phyloP scores from a whole-genome alignment of 805 yeast genomes.

The Monosporozyma solicola region DNA sequence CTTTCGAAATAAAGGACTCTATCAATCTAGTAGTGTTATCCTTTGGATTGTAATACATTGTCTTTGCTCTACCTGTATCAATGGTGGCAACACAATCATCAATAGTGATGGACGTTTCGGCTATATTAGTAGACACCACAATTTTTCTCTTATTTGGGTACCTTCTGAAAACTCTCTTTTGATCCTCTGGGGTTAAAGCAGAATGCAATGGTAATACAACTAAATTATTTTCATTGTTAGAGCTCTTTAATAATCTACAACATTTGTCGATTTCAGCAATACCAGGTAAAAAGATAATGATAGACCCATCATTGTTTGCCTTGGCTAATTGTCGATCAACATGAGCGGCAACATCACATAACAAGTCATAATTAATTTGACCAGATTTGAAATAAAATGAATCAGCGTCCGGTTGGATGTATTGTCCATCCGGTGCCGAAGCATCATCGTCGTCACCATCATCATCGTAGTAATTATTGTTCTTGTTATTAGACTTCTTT shows the following conservation, averaged over 20 bases:
- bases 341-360: constrained; percentile 44
- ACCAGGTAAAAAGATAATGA: constrained; percentile 83
- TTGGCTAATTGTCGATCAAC: constrained; percentile 41
- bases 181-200: constrained; percentile 75
- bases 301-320: constrained; percentile 53
- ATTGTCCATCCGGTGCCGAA: constrained; percentile 27
- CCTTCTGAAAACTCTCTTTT: constrained; percentile 57
- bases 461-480: constrained; percentile 12
- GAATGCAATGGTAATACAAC: constrained; percentile 76
- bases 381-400: constrained; percentile 59
- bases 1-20: constrained; percentile 83
- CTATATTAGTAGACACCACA: constrained; percentile 86
- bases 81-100: constrained; percentile 90
- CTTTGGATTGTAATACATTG: constrained; percentile 58
- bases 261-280: constrained; percentile 74
- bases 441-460: constrained; percentile 11
- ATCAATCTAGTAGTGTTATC: constrained; percentile 61
- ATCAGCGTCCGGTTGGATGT: constrained; percentile 50
- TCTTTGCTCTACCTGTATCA: constrained; percentile 81
- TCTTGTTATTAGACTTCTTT: constrained; percentile 11
- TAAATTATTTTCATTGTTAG: constrained; percentile 16
- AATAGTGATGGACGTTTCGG: constrained; percentile 94
- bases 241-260: constrained; percentile 19
- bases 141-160: constrained; percentile 62
- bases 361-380: constrained; percentile 64